Conservation (phyloP, 2,329 filamentous ascomycete species). For the Microcera coccophila region DNA sequence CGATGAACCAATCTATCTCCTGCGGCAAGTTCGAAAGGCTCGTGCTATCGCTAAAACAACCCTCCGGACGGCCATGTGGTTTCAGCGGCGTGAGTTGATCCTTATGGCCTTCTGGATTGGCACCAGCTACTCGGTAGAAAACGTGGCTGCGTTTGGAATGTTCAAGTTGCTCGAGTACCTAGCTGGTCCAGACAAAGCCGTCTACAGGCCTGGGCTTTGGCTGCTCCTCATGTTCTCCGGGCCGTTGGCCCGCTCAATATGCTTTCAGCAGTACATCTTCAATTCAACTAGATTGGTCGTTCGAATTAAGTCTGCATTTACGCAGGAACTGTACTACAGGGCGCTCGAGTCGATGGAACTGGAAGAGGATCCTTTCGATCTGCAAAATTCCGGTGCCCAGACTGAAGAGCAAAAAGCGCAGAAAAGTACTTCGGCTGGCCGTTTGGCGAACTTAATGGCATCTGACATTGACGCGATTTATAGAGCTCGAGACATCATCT, state of each 20-base stretch:
- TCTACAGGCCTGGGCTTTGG: constrained; percentile 50
- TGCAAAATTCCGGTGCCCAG: constrained; percentile 23
- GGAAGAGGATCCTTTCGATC: constrained; percentile 49
- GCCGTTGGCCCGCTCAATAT: constrained; percentile 44
- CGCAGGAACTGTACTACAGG: constrained; percentile 55
- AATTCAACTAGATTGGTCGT: constrained; percentile 54
- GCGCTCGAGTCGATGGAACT: constrained; percentile 55
- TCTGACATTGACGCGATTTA: constrained; percentile 55
- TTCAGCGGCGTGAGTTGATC: constrained; percentile 39
- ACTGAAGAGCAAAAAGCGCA: constrained; percentile 24
- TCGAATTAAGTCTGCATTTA: constrained; percentile 53
- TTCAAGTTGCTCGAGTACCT: constrained; percentile 52
- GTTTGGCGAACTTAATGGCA: constrained; percentile 55
- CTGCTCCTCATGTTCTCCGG: constrained; percentile 51
- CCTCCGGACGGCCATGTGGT: constrained; percentile 42
- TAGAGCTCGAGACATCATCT: constrained; percentile 48
- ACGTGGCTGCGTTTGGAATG: constrained; percentile 51
- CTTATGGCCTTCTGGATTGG: constrained; percentile 44
- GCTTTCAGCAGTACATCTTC: constrained; percentile 56
- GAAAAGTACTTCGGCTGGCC: constrained; percentile 45
- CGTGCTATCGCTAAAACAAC: constrained; percentile 43
- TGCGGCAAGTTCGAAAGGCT: constrained; percentile 41
- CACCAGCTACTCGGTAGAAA: constrained; percentile 41
- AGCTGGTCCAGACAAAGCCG: constrained; percentile 41
- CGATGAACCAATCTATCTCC: constrained; percentile 49